These are phyloP conservation scores for Carex scoparia DNA, from an alignment of 176 grass and related monocot species.

Conservation along the genomic window DNA sequence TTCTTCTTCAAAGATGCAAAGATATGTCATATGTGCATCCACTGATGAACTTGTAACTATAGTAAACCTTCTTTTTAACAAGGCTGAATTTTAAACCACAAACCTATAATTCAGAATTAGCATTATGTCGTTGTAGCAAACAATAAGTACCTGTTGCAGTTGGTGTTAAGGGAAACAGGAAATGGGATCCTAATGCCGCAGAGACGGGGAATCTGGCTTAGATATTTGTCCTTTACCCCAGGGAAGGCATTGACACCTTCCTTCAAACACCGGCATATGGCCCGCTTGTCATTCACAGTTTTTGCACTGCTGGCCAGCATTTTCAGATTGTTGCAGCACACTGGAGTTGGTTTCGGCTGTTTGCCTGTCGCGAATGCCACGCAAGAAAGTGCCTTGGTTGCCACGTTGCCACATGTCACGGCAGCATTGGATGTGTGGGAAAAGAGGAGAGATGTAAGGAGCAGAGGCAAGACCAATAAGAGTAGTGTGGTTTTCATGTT, in stretches of 20 bases:
- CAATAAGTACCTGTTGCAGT: conserved; percentile 21
- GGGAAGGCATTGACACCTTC: conserved; percentile 19
- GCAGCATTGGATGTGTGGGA: background rate
- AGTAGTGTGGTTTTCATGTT: conserved; percentile 16
- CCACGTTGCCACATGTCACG: conserved; percentile 15
- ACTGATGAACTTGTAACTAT: background rate
- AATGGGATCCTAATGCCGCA: conserved; percentile 29
- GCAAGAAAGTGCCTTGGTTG: conserved; percentile 12
- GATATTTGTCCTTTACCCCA: conserved; percentile 10
- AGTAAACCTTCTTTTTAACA: background rate
- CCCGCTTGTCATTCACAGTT: conserved; percentile 27
- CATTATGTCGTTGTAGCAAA: background rate
- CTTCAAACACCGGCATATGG: conserved; percentile 30
- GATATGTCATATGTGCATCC: background rate
- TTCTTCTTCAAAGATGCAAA: background rate
- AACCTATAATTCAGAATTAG: background rate
- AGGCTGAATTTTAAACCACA: background rate
- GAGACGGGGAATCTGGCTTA: conserved; percentile 18
- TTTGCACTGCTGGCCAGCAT: conserved; percentile 18
- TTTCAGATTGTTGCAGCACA: conserved; percentile 26
- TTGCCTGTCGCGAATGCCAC: conserved; percentile 22
- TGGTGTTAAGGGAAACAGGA: conserved; percentile 28
- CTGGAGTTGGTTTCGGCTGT: background rate
- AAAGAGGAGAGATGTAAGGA: conserved; percentile 23
- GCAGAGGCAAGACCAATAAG: background rate